Evolutionary conservation across 139 green algal genomes (phyloP), one percentile per base, ranked within the genome.

Genomic region (Auxenochlorella pyrenoidosa): DNA sequence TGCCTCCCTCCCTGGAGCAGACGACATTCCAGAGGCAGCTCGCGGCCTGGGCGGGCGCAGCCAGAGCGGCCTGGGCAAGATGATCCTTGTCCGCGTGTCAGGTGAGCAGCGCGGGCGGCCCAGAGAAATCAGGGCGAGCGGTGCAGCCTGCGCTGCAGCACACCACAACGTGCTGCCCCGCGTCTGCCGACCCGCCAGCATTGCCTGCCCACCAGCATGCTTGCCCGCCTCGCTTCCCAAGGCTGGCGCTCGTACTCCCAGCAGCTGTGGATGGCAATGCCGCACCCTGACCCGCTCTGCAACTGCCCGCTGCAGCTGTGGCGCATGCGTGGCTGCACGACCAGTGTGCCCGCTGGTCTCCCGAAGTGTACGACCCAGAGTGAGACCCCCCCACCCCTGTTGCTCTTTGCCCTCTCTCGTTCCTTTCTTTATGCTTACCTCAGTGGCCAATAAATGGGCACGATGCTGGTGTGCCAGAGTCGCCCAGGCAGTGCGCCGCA

Each of bases 281-380:
- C 16, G 13, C 16, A 63, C 18, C 54, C 54, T 24, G 18, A 22
- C 54, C 54, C 54, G 36, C 43, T 41, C 36, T 32, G 22, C 36
- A 44, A 30, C 58, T 16, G n/a, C 24, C 21, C 26, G 10, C 75
- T 12, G 87, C 84, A 34, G 85, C 86, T 47, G 89, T 91, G 58
- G 76, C 66, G 32, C 78, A 90, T 36, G 83, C 89, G 34, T 96
- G 93, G 94, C 84, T 95, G 28, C 94, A 97, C 86, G 81, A 90
- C 51, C 93, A 96, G 83, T 97, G 94, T 81, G 92, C 91, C 18
- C 82, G 90, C 68, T 97, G 94, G 94, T 95, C 90, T 6, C 90
- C 92, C 15, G 94, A 95, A 63, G 93, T 96, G 1, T 82, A 85
- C 44, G 88, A 92, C 38, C 65, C 83, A 59, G 84, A 79, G 80